Conservation (phyloP, 331 rosid species). For the Rosa hybrid region DNA sequence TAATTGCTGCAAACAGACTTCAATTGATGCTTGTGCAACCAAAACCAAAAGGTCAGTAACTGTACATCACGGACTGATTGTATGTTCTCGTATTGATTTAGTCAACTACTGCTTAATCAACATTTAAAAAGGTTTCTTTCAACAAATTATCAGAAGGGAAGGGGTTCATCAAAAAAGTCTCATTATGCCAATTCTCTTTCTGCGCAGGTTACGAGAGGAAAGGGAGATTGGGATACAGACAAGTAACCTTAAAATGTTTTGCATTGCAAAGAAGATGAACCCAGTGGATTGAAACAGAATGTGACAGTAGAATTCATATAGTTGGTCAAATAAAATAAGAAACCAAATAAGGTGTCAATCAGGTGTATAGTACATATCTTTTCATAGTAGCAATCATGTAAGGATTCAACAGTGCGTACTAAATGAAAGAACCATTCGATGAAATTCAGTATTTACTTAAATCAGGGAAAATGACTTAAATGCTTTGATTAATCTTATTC, state of each 20-base stretch:
- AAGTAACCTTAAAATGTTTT: too few species aligned
- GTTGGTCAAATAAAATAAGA: not conserved
- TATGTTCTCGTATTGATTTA: not conserved
- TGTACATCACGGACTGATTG: not conserved
- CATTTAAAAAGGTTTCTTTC: not conserved
- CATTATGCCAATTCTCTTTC: not conserved
- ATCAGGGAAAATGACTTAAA: not conserved
- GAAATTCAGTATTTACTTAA: not conserved
- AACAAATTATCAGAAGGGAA: not conserved
- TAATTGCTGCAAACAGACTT: not conserved
- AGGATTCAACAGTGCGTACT: not conserved
- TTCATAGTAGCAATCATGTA: not conserved
- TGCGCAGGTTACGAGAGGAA: not conserved
- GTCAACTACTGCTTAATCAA: not conserved
- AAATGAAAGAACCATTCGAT: not conserved
- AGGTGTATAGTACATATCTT: not conserved
- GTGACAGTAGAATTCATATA: not conserved
- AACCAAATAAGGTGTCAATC: not conserved
- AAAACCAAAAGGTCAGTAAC: not conserved
- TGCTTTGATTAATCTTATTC: not conserved
- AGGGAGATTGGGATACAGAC: not conserved
- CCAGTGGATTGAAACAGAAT: not conserved
- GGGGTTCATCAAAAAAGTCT: not conserved
- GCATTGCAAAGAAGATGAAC: constrained; percentile 11
- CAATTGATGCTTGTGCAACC: not conserved